phyloP scores from a whole-genome alignment of 2,329 filamentous ascomycete genomes.

The Neofusicoccum ribis region DNA sequence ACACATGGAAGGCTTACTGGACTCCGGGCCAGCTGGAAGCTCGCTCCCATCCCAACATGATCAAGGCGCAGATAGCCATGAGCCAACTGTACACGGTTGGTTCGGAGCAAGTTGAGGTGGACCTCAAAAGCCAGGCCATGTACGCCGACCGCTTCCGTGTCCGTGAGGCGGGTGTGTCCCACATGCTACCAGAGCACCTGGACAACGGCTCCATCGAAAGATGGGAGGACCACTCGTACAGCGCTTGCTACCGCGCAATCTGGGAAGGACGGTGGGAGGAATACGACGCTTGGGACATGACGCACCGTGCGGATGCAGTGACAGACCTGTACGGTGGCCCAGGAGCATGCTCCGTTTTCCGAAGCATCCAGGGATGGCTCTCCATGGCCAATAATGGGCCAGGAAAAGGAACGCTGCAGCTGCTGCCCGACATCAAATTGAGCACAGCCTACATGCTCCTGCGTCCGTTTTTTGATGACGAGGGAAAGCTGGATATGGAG shows the following conservation, averaged over 20 bases:
- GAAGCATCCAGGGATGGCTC: not conserved
- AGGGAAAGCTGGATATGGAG: slow-evolving; percentile 13
- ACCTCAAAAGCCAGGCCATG: not conserved
- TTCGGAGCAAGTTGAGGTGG: not conserved
- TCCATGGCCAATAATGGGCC: not conserved
- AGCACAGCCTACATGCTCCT: slow-evolving; percentile 28
- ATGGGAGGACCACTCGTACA: not conserved
- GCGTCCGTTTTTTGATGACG: slow-evolving; percentile 26
- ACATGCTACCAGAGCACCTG: not conserved
- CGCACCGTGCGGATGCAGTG: not conserved
- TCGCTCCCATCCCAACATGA: not conserved
- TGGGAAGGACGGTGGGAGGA: not conserved
- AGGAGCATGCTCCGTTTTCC: not conserved
- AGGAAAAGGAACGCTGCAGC: slow-evolving; percentile 21
- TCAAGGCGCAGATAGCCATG: not conserved
- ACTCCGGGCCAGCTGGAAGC: not conserved
- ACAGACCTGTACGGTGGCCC: not conserved
- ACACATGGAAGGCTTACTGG: not conserved
- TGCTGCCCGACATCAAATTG: slow-evolving; percentile 24
- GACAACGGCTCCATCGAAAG: not conserved
- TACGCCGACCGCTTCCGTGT: not conserved
- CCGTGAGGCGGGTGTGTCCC: not conserved
- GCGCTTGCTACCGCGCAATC: not conserved
- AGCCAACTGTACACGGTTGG: not conserved
- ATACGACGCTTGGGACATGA: not conserved